These are phyloP conservation scores for Microascus cirrosus DNA, from an alignment of 2,329 filamentous ascomycete species.

Conservation along the genomic window DNA sequence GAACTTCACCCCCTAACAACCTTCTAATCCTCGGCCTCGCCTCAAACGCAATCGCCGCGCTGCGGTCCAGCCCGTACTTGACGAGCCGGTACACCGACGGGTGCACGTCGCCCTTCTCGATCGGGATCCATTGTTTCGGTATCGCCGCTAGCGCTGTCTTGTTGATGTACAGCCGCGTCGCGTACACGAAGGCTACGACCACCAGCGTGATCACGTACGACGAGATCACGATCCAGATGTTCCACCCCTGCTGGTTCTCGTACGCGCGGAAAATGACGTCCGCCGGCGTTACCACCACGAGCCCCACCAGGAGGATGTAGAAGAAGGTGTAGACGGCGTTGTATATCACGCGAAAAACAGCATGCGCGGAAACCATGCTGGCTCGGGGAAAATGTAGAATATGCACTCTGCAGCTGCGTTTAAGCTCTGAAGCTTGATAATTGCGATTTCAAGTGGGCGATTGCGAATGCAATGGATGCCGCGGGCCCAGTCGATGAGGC, in stretches of 20 bases:
- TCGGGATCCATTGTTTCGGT: conserved; percentile 74
- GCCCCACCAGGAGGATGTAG: conserved; percentile 57
- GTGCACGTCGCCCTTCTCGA: conserved; percentile 74
- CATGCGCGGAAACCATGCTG: conserved; percentile 26
- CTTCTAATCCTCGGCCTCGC: conserved; percentile 47
- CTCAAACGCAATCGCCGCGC: conserved; percentile 72
- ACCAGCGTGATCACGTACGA: conserved; percentile 63
- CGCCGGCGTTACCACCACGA: conserved; percentile 70
- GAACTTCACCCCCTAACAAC: not conserved
- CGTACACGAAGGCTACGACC: conserved; percentile 66
- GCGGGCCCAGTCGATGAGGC: conserved; percentile 3
- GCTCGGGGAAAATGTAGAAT: no score
- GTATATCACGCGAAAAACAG: conserved; percentile 73
- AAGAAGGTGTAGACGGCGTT: conserved; percentile 66
- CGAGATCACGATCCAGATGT: conserved; percentile 72
- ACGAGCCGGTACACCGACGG: conserved; percentile 69
- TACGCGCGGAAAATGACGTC: conserved; percentile 74
- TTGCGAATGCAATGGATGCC: not conserved
- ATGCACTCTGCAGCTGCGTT: no score
- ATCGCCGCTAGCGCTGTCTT: conserved; percentile 69
- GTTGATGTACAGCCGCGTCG: conserved; percentile 76
- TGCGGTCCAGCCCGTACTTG: conserved; percentile 58
- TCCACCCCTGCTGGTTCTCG: conserved; percentile 54
- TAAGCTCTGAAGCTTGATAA: no score
- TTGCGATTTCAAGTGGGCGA: not conserved